Evolutionary conservation across 2,329 filamentous ascomycete genomes (phyloP).

Genomic region (Blastomyces gilchristii): DNA sequence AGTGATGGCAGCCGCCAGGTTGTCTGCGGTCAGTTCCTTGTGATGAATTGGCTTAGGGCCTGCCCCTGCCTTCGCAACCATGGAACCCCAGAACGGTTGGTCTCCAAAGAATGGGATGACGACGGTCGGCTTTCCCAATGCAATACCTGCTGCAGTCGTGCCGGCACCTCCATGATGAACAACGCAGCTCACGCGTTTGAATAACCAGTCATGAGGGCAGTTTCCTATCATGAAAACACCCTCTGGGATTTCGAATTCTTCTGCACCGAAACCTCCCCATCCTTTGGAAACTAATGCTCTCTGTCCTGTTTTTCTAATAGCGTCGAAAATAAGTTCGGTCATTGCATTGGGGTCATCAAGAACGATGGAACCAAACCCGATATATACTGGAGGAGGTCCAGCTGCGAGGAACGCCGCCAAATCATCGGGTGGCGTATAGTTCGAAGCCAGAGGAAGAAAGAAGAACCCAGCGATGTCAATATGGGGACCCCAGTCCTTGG

Average conservation of each 20-base stretch:
- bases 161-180: constrained; percentile 83
- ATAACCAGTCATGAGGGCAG: constrained; percentile 81
- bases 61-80: constrained; percentile 62
- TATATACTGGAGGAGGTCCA: constrained; percentile 66
- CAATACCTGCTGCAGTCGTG: constrained; percentile 78
- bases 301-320: constrained; percentile 55
- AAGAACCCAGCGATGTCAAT: constrained; percentile 68
- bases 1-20: constrained; percentile 54
- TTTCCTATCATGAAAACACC: constrained; percentile 77
- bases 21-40: constrained; percentile 56
- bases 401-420: constrained; percentile 56
- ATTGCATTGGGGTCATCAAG: constrained; percentile 64
- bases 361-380: constrained; percentile 75
- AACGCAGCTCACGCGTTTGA: constrained; percentile 67
- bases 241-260: constrained; percentile 58
- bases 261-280: constrained; percentile 74
- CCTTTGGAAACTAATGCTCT: constrained; percentile 76
- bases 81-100: constrained; percentile 73
- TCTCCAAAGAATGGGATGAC: constrained; percentile 82
- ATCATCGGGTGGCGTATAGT: constrained; percentile 56
- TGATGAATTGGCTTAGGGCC: constrained; percentile 61
- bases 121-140: constrained; percentile 67
- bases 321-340: constrained; percentile 62
- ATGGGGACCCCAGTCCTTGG: constrained; percentile 61
- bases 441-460: constrained; percentile 58